These are phyloP conservation scores for Purpureocillium takamizusanense DNA, from an alignment of 2,329 filamentous ascomycete species.

Conservation along the genomic window DNA sequence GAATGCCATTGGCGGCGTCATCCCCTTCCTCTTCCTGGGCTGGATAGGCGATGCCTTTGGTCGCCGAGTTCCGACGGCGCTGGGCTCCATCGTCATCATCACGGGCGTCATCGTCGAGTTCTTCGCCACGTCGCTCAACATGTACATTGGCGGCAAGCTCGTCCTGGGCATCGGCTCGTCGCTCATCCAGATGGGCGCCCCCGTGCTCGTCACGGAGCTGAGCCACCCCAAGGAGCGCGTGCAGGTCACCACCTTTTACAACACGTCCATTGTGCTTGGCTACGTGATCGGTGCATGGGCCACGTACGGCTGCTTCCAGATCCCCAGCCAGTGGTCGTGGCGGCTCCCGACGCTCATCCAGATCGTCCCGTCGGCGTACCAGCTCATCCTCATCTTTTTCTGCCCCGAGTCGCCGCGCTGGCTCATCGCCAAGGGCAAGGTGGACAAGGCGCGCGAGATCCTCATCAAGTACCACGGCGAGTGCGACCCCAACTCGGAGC, in stretches of 20 bases:
- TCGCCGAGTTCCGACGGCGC: conserved; percentile 21
- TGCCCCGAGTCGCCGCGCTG: conserved; percentile 53
- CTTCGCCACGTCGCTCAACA: conserved; percentile 23
- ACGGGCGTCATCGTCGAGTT: conserved; percentile 24
- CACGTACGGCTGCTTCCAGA: conserved; percentile 21
- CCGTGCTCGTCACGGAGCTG: conserved; percentile 32
- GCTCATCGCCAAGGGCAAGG: conserved; percentile 41
- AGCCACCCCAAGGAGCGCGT: conserved; percentile 30
- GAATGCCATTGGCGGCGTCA: conserved; percentile 28
- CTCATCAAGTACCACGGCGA: conserved; percentile 44
- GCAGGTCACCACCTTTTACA: conserved; percentile 27
- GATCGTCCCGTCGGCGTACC: conserved; percentile 30
- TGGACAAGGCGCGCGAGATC: conserved; percentile 39
- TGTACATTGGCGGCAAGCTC: conserved; percentile 29
- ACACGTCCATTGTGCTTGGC: conserved; percentile 30
- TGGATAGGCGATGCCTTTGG: conserved; percentile 26
- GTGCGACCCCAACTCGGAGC: conserved; percentile 28
- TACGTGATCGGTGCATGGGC: conserved; percentile 28
- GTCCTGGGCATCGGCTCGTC: conserved; percentile 26
- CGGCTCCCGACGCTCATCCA: conserved; percentile 44
- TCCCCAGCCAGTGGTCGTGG: conserved; percentile 34
- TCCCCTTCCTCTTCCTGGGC: conserved; percentile 24
- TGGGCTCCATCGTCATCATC: conserved; percentile 30
- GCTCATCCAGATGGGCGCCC: conserved; percentile 31
- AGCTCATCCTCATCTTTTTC: conserved; percentile 36